phyloP scores from a whole-genome alignment of 768 basidiomycete genomes.

The Suillus occidentalis region DNA sequence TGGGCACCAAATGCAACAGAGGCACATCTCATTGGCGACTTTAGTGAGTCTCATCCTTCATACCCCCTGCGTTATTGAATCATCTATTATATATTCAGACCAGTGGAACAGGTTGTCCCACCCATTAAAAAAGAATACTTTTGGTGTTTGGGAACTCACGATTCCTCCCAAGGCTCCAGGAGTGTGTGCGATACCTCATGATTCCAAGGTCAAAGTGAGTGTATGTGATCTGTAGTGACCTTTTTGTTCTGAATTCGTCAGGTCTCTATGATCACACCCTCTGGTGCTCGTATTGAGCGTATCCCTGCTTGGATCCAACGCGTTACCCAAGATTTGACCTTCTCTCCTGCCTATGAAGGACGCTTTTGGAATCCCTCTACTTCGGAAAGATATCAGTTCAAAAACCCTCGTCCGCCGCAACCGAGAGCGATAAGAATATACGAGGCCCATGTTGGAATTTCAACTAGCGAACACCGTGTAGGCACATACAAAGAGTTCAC shows the following conservation, averaged over 20 bases:
- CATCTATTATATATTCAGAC: conserved; percentile 48
- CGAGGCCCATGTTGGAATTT: conserved; percentile 98
- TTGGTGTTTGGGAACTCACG: conserved; percentile 87
- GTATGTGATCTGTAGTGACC: neutral
- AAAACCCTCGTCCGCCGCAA: conserved; percentile 68
- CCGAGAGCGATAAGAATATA: conserved; percentile 79
- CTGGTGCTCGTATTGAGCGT: conserved; percentile 82
- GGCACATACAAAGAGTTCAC: conserved; percentile 98
- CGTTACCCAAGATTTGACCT: conserved; percentile 88
- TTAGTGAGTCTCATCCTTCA: conserved; percentile 65
- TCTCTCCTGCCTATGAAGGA: conserved; percentile 92
- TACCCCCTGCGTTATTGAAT: conserved; percentile 6
- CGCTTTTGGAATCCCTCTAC: conserved; percentile 97
- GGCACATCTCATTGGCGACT: conserved; percentile 90
- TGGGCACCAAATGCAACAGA: conserved; percentile 92
- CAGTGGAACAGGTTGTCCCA: conserved; percentile 85
- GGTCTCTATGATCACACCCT: conserved; percentile 90
- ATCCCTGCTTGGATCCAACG: conserved; percentile 93
- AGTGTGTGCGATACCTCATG: conserved; percentile 84
- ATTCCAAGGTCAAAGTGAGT: conserved; percentile 89
- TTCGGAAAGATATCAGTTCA: conserved; percentile 75
- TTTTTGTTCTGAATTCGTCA: conserved; percentile 29
- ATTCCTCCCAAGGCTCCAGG: conserved; percentile 69
- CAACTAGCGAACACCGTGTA: conserved; percentile 81
- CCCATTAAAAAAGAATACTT: conserved; percentile 81